Conservation (phyloP, 495 filamentous ascomycete genomes). For the Emericellopsis terricola region DNA sequence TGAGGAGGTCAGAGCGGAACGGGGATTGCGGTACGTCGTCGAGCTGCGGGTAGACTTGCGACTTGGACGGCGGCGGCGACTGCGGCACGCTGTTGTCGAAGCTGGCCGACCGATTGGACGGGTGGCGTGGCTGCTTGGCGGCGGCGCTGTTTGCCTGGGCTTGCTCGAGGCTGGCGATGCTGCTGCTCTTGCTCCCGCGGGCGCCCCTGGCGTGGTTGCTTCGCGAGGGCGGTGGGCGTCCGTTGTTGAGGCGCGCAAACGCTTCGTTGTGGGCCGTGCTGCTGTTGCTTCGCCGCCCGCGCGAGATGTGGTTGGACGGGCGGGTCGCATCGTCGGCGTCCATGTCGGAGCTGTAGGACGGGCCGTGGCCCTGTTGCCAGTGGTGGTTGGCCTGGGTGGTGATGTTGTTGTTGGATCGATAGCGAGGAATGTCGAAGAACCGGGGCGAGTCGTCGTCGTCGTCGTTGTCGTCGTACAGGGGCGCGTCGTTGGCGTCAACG, state of each 20-base stretch:
- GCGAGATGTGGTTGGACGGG: slow-evolving; percentile 37
- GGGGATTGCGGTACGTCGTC: background rate
- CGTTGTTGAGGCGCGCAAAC: slow-evolving; percentile 45
- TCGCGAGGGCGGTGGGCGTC: slow-evolving; percentile 24
- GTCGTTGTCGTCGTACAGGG: slow-evolving; percentile 14
- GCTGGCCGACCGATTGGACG: slow-evolving; percentile 23
- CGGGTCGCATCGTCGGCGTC: slow-evolving; percentile 39
- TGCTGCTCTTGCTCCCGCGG: slow-evolving; percentile 58
- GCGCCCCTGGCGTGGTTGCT: slow-evolving; percentile 29
- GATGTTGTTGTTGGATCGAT: background rate
- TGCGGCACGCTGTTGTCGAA: slow-evolving; percentile 11
- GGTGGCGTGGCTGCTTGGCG: slow-evolving; percentile 35
- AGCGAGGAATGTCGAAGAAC: background rate
- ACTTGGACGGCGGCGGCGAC: slow-evolving; percentile 1
- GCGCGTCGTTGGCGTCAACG: slow-evolving; percentile 8
- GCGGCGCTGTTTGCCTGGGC: slow-evolving; percentile 40
- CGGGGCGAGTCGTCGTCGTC: background rate
- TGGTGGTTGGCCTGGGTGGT: slow-evolving; percentile 1
- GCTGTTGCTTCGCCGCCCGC: slow-evolving; percentile 62
- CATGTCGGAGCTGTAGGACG: slow-evolving; percentile 51
- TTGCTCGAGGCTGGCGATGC: slow-evolving; percentile 39
- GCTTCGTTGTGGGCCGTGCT: slow-evolving; percentile 51
- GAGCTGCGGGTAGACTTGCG: background rate
- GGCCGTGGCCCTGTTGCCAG: slow-evolving; percentile 33
- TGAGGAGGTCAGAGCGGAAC: slow-evolving; percentile 1